Evolutionary conservation across 345 rosid species (phyloP).

Genomic region (Draba incana): DNA sequence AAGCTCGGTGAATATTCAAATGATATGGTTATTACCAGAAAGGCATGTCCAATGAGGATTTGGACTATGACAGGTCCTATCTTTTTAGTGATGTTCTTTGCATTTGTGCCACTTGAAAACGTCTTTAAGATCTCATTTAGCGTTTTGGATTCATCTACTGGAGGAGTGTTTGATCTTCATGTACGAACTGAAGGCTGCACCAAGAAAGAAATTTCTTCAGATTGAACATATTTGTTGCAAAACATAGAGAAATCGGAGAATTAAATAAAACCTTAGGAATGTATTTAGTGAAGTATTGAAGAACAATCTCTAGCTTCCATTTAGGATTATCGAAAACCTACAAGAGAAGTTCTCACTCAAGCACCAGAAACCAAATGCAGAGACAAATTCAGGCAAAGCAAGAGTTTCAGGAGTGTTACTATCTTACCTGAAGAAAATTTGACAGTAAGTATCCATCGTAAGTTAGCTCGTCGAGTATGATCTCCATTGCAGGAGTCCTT

Average conservation of each 20-base stretch:
- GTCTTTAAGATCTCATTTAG: conserved; percentile 59
- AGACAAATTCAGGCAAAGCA: conserved; percentile 1
- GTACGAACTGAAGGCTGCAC: conserved; percentile 71
- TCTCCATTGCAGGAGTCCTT: conserved; percentile 74
- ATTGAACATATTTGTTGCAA: conserved; percentile 1
- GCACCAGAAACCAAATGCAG: not conserved
- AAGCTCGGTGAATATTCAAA: conserved; percentile 10
- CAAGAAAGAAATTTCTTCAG: conserved; percentile 3
- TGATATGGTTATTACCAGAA: conserved; percentile 54
- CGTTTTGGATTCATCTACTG: conserved; percentile 45
- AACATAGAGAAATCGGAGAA: conserved; percentile 1
- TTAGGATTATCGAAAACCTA: conserved; percentile 73
- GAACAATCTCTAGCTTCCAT: conserved; percentile 80
- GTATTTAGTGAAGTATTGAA: conserved; percentile 71
- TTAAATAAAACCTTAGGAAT: conserved; percentile 54
- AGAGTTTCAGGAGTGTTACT: conserved; percentile 2
- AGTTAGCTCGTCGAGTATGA: conserved; percentile 71
- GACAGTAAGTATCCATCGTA: conserved; percentile 57
- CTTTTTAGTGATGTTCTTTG: conserved; percentile 59
- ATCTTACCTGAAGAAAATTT: conserved; percentile 68
- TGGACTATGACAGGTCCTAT: conserved; percentile 59
- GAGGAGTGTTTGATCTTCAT: conserved; percentile 52
- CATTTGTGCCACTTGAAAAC: conserved; percentile 50
- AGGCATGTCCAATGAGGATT: conserved; percentile 77
- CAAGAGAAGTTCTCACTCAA: conserved; percentile 26